phyloP scores from a whole-genome alignment of 176 grass and related monocot genomes.

The Pontederia crassipes region DNA sequence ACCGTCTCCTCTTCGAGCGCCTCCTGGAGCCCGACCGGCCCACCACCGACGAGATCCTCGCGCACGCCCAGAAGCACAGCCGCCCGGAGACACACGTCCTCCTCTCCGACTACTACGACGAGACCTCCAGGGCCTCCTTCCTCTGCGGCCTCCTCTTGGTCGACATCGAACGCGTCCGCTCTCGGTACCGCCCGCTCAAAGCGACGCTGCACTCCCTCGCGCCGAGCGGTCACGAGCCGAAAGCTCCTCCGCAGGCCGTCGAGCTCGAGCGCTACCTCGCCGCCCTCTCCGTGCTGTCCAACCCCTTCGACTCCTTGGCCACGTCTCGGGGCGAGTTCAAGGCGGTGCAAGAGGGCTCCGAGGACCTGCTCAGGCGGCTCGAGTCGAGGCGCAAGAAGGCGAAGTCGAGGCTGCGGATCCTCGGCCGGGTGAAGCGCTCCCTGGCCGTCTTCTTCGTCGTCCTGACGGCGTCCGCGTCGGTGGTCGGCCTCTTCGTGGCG shows the following conservation, averaged over 20 bases:
- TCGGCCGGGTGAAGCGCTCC: constrained; percentile 39
- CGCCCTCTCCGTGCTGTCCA: constrained; percentile 35
- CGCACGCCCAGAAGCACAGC: constrained; percentile 16
- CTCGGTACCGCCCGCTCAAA: constrained; percentile 69
- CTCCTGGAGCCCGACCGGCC: constrained; percentile 84
- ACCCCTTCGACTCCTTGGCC: constrained; percentile 43
- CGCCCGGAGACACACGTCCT: constrained; percentile 27
- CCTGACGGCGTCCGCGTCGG: constrained; percentile 2
- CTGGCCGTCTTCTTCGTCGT: constrained; percentile 38
- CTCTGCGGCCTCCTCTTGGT: constrained; percentile 66
- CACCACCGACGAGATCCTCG: constrained; percentile 35
- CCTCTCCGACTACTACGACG: constrained; percentile 55
- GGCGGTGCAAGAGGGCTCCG: constrained; percentile 39
- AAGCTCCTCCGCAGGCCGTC: constrained; percentile 13
- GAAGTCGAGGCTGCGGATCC: constrained; percentile 35
- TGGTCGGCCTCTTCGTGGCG: constrained; percentile 31
- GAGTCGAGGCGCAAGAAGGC: constrained; percentile 49
- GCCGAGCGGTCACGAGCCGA: constrained; percentile 10
- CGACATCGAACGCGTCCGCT: constrained; percentile 68
- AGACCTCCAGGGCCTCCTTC: constrained; percentile 62
- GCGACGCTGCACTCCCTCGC: constrained; percentile 44
- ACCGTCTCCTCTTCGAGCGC: constrained; percentile 62
- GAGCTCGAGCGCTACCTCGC: constrained; percentile 33
- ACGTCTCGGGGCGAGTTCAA: constrained; percentile 40
- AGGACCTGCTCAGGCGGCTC: constrained; percentile 45